These are phyloP conservation scores for Pontederia paniculata DNA, from an alignment of 176 grass and related monocot species.

Conservation along the genomic window DNA sequence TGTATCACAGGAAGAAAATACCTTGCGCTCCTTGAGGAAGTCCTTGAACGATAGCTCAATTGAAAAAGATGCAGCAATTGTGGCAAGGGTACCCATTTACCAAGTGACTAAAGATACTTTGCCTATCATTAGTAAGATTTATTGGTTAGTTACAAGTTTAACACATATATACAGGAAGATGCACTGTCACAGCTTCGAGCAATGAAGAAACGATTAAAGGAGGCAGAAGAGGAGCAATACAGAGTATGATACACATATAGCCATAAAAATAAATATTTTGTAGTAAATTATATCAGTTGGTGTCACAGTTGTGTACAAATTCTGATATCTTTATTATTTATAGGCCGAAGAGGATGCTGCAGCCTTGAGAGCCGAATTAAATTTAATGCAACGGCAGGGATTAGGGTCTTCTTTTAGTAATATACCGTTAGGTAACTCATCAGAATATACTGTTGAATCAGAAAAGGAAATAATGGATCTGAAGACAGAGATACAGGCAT, in stretches of 20 bases:
- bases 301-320: constrained; percentile 12
- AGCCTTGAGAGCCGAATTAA: constrained; percentile 80
- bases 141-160: background rate
- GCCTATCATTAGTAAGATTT: constrained; percentile 2
- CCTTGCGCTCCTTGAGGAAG: constrained; percentile 49
- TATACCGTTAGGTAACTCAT: constrained; percentile 43
- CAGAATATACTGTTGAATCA: constrained; percentile 43
- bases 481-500: constrained; percentile 58
- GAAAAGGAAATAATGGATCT: constrained; percentile 90
- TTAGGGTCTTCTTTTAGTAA: constrained; percentile 45
- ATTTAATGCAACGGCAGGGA: constrained; percentile 71
- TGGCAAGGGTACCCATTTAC: constrained; percentile 51
- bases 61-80: constrained; percentile 82
- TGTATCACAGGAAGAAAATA: constrained; percentile 49
- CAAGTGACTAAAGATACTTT: constrained; percentile 8
- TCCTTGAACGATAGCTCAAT: constrained; percentile 57
- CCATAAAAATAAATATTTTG: background rate
- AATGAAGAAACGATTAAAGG: constrained; percentile 83
- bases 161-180: constrained; percentile 63
- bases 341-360: constrained; percentile 93
- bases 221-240: constrained; percentile 96
- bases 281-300: constrained; percentile 5
- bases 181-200: constrained; percentile 72
- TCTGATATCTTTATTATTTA: constrained; percentile 11
- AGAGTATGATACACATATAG: constrained; percentile 39